A percentile compares a stretch with the other conserved stretches of the same genome.
These are phyloP conservation scores for Diplogelasinospora grovesii DNA, from an alignment of 495 filamentous ascomycete genomes.

Conservation along the genomic window DNA sequence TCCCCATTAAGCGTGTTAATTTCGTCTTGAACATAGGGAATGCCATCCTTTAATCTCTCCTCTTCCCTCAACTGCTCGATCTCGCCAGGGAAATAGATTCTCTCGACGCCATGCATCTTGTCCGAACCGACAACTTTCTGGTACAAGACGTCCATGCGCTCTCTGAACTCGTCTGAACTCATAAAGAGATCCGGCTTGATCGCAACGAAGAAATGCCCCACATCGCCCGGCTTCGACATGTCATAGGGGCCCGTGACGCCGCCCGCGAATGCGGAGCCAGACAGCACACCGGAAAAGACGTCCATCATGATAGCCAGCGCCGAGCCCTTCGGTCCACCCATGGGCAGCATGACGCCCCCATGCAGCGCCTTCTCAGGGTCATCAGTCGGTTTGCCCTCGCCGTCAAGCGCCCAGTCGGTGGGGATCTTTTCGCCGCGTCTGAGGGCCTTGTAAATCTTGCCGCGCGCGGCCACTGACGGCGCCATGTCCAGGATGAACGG, in stretches of 20 bases:
- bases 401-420: slow-evolving; percentile 65
- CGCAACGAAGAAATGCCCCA: slow-evolving; percentile 69
- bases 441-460: slow-evolving; percentile 70
- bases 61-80: slow-evolving; percentile 60
- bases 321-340: slow-evolving; percentile 72
- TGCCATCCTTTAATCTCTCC: slow-evolving; percentile 49
- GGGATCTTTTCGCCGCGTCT: slow-evolving; percentile 69
- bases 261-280: slow-evolving; percentile 63
- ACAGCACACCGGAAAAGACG: slow-evolving; percentile 71
- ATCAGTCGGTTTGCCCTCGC: slow-evolving; percentile 58
- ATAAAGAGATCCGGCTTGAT: slow-evolving; percentile 75
- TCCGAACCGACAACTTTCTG: slow-evolving; percentile 55
- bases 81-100: slow-evolving; percentile 75
- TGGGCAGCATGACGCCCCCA: slow-evolving; percentile 71
- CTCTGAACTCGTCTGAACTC: slow-evolving; percentile 59
- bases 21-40: slow-evolving; percentile 60
- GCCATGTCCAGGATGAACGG: slow-evolving; percentile 76
- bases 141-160: slow-evolving; percentile 65
- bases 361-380: slow-evolving; percentile 59
- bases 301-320: slow-evolving; percentile 77
- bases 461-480: slow-evolving; percentile 62
- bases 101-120: slow-evolving; percentile 62
- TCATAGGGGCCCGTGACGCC: slow-evolving; percentile 69
- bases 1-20: slow-evolving; percentile 61
- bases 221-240: slow-evolving; percentile 57